Evolutionary conservation across 164 flowering plant genomes (phyloP), one percentile per base, ranked within the genome.

Genomic region (Buxus sempervirens): DNA sequence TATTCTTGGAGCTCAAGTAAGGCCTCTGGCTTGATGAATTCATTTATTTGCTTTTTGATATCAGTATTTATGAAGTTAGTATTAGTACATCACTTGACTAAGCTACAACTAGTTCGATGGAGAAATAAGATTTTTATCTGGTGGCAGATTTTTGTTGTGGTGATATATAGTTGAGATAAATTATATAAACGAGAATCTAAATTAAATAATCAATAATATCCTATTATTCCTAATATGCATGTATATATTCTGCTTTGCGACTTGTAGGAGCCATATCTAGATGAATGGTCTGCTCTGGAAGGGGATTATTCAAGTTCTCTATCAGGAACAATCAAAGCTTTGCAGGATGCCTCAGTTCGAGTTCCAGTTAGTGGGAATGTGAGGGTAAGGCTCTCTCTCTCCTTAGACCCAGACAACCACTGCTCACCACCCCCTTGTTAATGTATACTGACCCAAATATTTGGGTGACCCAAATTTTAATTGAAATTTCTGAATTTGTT

Each of bases 1-100:
- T 24, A 74, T 90, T 70, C 77, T 88, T 53, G 88, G 85, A 65
- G 68, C 83, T 66, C 95, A 93, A 57, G 95, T 93, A 80, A 81
- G 83, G 64, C 55, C 66, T n/a, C 42, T 70, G 23, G 32, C n/a
- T 25, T 60, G 19, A 57, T 53, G 2, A 51, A 19, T 48, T 0
- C 16, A 20, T 25, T 63, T 63, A 8, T 28, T 4, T 22, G 42
- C 7, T 36, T 41, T 38, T 4, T 28, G 9, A 21, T 28, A 8
- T 57, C 53, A 48, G 25, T 58, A 62, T 69, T 58, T 55, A 15
- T 61, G 32, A 55, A 68, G 24, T 71, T 21, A n/a, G 42, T 51
- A 5, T 20, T 36, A 15, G 66, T 41, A 18, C 51, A 45, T 15
- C 18, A 10, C 51, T 45, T 56, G 59, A 5, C 12, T 21, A 56